Evolutionary conservation across 2,329 filamentous ascomycete species (phyloP).

Genomic region (Amesomyces nigricolor): DNA sequence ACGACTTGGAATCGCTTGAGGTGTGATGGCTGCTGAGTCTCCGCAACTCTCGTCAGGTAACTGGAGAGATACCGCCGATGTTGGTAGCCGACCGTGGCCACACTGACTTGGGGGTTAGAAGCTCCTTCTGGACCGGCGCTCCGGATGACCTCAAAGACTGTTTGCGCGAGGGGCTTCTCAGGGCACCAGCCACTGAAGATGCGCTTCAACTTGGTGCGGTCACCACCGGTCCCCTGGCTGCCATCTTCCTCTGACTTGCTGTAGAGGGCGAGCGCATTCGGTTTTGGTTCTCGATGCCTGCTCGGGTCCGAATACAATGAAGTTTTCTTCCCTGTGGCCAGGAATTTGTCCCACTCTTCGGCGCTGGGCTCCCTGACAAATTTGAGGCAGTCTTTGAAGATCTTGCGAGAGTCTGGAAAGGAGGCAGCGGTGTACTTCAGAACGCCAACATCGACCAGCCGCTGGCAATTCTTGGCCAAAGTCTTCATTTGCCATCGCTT

Average conservation of each 20-base stretch:
- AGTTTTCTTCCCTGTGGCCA: constrained; percentile 44
- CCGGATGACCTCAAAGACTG: constrained; percentile 33
- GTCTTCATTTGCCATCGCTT: constrained; percentile 56
- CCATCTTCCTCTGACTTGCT: constrained; percentile 15
- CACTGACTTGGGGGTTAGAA: constrained; percentile 34
- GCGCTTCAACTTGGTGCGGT: constrained; percentile 18
- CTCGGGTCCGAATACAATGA: constrained; percentile 26
- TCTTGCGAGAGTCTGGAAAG: constrained; percentile 41
- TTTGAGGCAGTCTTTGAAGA: constrained; percentile 59
- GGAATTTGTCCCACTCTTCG: constrained; percentile 52
- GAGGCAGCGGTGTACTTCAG: constrained; percentile 53
- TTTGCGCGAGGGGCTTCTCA: constrained; percentile 33
- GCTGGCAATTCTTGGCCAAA: constrained; percentile 52
- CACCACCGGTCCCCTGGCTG: constrained; percentile 11
- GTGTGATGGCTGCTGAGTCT: constrained; percentile 36
- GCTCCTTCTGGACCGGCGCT: constrained; percentile 31
- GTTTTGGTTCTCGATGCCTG: constrained; percentile 26
- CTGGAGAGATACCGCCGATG: constrained; percentile 35
- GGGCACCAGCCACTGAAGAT: constrained; percentile 30
- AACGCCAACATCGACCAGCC: constrained; percentile 50
- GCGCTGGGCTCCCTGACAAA: constrained; percentile 50
- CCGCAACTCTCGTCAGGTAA: constrained; percentile 30
- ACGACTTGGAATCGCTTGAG: constrained; percentile 37
- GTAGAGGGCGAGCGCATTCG: constrained; percentile 26
- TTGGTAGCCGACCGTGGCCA: constrained; percentile 32